Evolutionary conservation across 2,329 filamentous ascomycete genomes (phyloP), one percentile per base, ranked within the genome.

Genomic region (Incumbomyces delicatus): DNA sequence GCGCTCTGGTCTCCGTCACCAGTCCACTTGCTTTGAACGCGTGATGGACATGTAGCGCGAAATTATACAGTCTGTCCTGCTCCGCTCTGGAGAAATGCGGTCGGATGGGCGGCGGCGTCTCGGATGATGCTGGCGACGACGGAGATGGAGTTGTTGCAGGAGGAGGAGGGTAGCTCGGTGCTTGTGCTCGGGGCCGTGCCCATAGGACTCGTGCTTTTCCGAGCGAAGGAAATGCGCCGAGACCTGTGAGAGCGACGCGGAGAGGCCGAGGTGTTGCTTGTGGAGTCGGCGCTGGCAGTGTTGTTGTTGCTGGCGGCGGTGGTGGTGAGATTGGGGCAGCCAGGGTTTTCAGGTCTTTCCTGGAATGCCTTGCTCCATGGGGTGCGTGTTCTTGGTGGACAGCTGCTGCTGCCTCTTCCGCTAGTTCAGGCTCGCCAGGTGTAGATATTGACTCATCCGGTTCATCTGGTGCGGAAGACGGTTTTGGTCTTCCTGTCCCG

Each of bases 1-100:
- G 63, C 6, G 78, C 75, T 46, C 86, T 69, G 11, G 68, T 47
- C 32, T 58, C 55, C 2, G 49, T 50, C 41, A 52, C 56, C n/a
- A 72, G 66, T 0, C 66, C 66, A 5, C 64, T 67, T n/a, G 67
- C 61, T 1, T 65, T 56, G 50, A 72, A 72, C 31, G 59, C 60
- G n/a, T 67, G 57, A 7, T 63, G 62, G 7, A 72, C 55, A 42
- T 59, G 57, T 31, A 65, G 52, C 29, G 65, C 65, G 45, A 73
- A 71, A 3, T 63, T 63, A 37, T 67, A 62, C 2, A 73, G 52
- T 1, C 68, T 63, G 8, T 54, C 58, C 10, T 27, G 63, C 8
- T 53, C 58, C 6, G 18, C 36, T n/a, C 18, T 27, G 27, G 31
- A 18, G 30, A 42, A 42, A 14, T 11, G 14, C 14, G 29, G 40